A percentile compares a stretch with the other conserved stretches of the same genome.
phyloP scores from a whole-genome alignment of 73 alveolate species.

The Paramecium primaurelia region DNA sequence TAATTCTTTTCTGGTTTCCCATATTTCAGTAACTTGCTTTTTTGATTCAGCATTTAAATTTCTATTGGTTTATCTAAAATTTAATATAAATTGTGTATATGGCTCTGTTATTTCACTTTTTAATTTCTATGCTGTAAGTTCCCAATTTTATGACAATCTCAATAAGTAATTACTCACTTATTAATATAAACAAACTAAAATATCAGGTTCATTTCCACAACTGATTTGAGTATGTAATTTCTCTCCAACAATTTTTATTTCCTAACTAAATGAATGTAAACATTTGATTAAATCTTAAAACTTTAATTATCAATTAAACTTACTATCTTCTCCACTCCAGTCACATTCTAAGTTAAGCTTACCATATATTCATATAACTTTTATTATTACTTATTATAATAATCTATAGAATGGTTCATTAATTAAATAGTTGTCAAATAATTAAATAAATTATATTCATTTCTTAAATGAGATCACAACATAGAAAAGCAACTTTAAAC shows the following conservation, averaged over 20 bases:
- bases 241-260: neutral
- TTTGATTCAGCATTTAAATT: constrained; percentile 8
- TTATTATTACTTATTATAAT: neutral
- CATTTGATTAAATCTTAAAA: neutral
- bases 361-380: neutral
- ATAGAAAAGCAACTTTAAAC: neutral
- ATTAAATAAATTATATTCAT: neutral
- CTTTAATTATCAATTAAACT: neutral
- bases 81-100: neutral
- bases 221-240: neutral
- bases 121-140: neutral
- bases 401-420: constrained; percentile 40
- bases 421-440: neutral
- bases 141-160: neutral
- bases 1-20: neutral
- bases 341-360: neutral
- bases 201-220: constrained; percentile 12
- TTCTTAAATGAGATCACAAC: neutral
- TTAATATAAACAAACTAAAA: neutral
- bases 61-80: constrained; percentile 11
- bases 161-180: constrained; percentile 19
- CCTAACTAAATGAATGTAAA: neutral
- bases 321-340: constrained; percentile 19
- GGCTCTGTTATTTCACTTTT: constrained; percentile 17
- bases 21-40: neutral